Evolutionary conservation across 306 rosid species (phyloP).

Genomic region (Citrullus mucosospermus): DNA sequence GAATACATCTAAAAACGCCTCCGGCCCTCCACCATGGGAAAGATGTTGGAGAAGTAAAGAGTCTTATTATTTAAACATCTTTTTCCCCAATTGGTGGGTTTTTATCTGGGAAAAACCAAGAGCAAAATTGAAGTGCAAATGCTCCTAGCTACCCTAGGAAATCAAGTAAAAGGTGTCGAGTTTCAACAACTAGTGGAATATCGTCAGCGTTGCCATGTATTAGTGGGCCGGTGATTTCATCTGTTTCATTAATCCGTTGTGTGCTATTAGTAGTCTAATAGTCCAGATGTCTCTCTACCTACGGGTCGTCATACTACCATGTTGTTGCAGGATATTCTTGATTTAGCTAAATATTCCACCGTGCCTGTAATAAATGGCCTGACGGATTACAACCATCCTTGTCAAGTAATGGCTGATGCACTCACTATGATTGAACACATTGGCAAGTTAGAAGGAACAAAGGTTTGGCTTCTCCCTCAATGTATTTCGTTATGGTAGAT

Average conservation of each 20-base stretch:
- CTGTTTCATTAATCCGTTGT: neutral
- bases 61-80: neutral
- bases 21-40: neutral
- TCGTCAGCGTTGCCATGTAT: neutral
- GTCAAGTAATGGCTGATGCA: conserved; percentile 98
- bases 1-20: neutral
- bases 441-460: conserved; percentile 80
- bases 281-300: neutral
- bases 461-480: conserved; percentile 35
- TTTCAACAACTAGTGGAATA: neutral
- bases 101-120: neutral
- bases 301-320: neutral
- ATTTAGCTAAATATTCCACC: conserved; percentile 64
- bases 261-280: neutral
- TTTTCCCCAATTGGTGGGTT: neutral
- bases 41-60: neutral
- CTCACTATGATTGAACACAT: conserved; percentile 79
- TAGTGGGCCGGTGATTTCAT: neutral
- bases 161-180: neutral
- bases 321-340: conserved; percentile 69
- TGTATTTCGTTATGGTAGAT: neutral
- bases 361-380: conserved; percentile 93
- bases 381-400: conserved; percentile 95
- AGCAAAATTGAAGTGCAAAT: neutral
- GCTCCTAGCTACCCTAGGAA: neutral